A percentile compares a stretch with the other conserved stretches of the same genome.
phyloP scores from a whole-genome alignment of 2,329 filamentous ascomycete species.

The Chalaropsis thielavioides region DNA sequence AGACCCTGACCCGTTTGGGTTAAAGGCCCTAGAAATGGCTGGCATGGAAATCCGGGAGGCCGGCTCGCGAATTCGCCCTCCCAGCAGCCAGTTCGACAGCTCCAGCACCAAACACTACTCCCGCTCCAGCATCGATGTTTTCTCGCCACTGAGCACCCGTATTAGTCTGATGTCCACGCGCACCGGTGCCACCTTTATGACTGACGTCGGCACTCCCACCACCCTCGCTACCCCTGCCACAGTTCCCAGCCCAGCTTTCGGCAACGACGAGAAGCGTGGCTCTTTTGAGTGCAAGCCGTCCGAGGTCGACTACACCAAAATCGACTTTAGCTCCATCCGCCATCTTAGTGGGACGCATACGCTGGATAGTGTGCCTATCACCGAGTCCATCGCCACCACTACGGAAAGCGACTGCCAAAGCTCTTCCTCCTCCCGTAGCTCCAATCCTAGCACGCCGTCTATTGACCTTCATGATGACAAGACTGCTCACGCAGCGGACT shows the following conservation, averaged over 20 bases:
- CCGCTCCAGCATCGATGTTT: constrained; percentile 56
- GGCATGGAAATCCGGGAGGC: constrained; percentile 83
- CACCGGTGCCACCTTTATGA: constrained; percentile 56
- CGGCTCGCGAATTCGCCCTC: constrained; percentile 54
- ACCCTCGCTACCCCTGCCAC: constrained; percentile 39
- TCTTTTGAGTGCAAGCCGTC: constrained; percentile 25
- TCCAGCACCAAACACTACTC: constrained; percentile 47
- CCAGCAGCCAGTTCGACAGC: constrained; percentile 71
- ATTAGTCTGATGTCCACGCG: constrained; percentile 62
- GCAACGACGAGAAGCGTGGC: constrained; percentile 35
- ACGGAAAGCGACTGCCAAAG: constrained; percentile 17
- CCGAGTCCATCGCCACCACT: constrained; percentile 15
- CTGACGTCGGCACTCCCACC: constrained; percentile 53
- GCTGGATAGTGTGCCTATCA: constrained; percentile 22
- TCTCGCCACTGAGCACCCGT: constrained; percentile 44
- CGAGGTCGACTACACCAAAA: constrained; percentile 46
- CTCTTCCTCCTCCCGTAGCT: constrained; percentile 14
- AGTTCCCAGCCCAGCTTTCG: constrained; percentile 39
- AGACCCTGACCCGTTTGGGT: constrained; percentile 85
- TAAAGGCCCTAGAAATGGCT: constrained; percentile 78
- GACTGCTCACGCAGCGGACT: background rate
- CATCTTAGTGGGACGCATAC: constrained; percentile 31
- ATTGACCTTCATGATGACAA: constrained; percentile 14
- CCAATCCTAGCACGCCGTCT: constrained; percentile 15
- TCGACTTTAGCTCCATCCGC: constrained; percentile 38